phyloP scores from a whole-genome alignment of 345 rosid species.

The Syzygium jambos region DNA sequence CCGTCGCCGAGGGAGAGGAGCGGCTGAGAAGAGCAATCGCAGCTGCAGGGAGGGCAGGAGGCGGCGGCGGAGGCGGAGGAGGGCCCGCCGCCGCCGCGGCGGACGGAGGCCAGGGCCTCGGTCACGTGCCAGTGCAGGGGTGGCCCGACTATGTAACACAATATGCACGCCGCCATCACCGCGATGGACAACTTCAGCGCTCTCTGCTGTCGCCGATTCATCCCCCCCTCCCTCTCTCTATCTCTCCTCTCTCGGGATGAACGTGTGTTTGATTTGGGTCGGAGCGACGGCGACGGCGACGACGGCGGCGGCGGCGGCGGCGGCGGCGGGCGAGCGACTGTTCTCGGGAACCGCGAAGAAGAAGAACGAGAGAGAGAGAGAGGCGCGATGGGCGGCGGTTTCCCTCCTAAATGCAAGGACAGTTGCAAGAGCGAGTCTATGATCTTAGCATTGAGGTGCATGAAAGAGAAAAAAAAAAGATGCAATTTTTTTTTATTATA shows the following conservation, averaged over 20 bases:
- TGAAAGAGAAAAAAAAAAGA: background rate
- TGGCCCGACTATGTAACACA: slow-evolving; percentile 39
- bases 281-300: background rate
- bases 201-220: slow-evolving; percentile 30
- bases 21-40: slow-evolving; percentile 58
- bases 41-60: slow-evolving; percentile 40
- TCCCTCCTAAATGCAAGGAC: background rate
- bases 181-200: slow-evolving; percentile 24
- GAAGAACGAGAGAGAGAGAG: background rate
- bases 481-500: background rate
- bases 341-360: background rate
- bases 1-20: slow-evolving; percentile 41
- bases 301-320: background rate
- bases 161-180: slow-evolving; percentile 33
- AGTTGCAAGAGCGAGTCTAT: background rate
- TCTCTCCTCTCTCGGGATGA: background rate
- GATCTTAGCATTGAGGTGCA: background rate
- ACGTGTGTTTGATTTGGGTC: background rate
- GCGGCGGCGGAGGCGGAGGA: background rate
- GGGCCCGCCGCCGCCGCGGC: background rate
- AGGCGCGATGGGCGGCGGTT: background rate
- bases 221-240: background rate
- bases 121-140: slow-evolving; percentile 52
- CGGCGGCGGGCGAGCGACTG: background rate
- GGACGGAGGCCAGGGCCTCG: slow-evolving; percentile 24